Conservation (phyloP, 1,139 yeast species). For the Pneumocystis carinii region DNA sequence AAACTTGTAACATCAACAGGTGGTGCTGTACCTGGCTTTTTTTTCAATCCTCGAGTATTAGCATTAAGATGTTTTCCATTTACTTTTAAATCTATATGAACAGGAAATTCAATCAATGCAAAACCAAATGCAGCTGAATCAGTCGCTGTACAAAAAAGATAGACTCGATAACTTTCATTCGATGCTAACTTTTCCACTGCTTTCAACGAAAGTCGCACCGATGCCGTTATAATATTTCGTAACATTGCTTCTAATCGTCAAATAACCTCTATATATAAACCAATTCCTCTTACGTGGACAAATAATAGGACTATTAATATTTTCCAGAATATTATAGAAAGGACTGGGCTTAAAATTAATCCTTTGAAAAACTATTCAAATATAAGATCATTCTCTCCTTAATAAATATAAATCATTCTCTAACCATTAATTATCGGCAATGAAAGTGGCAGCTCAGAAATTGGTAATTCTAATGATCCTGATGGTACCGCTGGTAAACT, state of each 20-base stretch:
- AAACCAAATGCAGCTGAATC: conserved; percentile 11
- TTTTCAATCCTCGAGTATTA: conserved; percentile 26
- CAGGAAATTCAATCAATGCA: conserved; percentile 19
- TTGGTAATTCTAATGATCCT: background rate
- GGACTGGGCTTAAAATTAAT: conserved; percentile 20
- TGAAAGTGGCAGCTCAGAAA: background rate
- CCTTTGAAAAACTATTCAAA: background rate
- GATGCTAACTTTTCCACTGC: conserved; percentile 12
- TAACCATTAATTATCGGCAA: background rate
- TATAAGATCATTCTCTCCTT: background rate
- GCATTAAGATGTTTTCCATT: conserved; percentile 18
- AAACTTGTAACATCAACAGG: conserved; percentile 27
- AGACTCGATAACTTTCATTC: conserved; percentile 3
- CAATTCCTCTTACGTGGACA: conserved; percentile 8
- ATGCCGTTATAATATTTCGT: conserved; percentile 6
- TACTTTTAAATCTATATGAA: conserved; percentile 17
- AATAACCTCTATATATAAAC: background rate
- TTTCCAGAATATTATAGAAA: conserved; percentile 18
- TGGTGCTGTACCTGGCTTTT: conserved; percentile 26
- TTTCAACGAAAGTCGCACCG: conserved; percentile 2
- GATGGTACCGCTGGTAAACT: background rate
- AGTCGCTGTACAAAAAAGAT: conserved; percentile 7
- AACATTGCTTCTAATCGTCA: conserved; percentile 7
- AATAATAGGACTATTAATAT: conserved; percentile 17
- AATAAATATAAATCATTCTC: background rate